Conservation (phyloP, 1,284 basidiomycete species). For the Apiotrichum brassicae region DNA sequence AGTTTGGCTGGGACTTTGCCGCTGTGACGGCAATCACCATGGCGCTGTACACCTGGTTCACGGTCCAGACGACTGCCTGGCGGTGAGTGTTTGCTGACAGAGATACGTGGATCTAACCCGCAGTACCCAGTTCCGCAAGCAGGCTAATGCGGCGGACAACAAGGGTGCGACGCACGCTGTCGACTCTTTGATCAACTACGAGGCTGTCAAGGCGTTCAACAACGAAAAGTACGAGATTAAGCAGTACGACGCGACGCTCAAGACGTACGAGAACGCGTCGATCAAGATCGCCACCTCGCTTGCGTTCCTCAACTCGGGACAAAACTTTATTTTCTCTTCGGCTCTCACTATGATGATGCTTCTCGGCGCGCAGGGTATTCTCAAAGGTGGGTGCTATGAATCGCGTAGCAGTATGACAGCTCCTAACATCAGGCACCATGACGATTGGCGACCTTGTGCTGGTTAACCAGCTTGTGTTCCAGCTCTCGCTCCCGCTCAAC, state of each 20-base stretch:
- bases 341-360: conserved; percentile 95
- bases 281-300: conserved; percentile 93
- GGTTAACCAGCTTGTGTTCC: conserved; percentile 99
- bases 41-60: conserved; percentile 94
- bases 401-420: too few species aligned
- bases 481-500: conserved; percentile 89
- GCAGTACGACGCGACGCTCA: conserved; percentile 86
- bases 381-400: conserved; percentile 74
- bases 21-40: conserved; percentile 81
- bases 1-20: conserved; percentile 95
- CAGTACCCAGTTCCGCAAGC: conserved; percentile 76
- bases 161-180: conserved; percentile 89
- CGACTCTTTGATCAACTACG: conserved; percentile 94
- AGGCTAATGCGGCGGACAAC: conserved; percentile 95
- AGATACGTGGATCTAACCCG: not conserved
- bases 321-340: conserved; percentile 90
- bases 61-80: conserved; percentile 92
- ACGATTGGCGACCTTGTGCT: conserved; percentile 96
- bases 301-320: conserved; percentile 89
- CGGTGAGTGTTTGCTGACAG: conserved; percentile 53
- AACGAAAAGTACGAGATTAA: conserved; percentile 87
- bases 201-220: conserved; percentile 98
- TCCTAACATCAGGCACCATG: conserved; percentile 69
- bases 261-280: conserved; percentile 81
- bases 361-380: conserved; percentile 86